Percentiles rank a stretch among this genome's conserved stretches.
These are phyloP conservation scores for Aspergillus ruber DNA, from an alignment of 2,329 filamentous ascomycete species.

Conservation along the genomic window DNA sequence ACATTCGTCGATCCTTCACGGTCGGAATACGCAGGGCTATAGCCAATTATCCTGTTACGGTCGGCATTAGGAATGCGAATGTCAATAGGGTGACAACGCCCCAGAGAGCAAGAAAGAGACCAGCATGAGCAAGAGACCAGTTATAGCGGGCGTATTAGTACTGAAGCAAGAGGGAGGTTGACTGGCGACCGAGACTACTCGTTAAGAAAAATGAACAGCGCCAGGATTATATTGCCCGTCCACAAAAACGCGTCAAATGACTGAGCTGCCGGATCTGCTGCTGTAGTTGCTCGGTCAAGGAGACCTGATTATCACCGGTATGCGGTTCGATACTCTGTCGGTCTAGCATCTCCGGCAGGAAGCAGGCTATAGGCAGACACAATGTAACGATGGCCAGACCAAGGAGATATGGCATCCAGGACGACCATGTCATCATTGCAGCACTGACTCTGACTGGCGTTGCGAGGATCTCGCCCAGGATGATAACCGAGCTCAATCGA, in stretches of 20 bases:
- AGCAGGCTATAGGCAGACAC: constrained; percentile 3
- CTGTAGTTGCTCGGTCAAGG: constrained; percentile 1
- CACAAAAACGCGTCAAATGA: constrained; percentile 20
- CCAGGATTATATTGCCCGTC: constrained; percentile 10
- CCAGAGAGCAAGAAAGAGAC: constrained; percentile 22
- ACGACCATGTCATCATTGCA: constrained; percentile 17
- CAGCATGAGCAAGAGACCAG: constrained; percentile 23
- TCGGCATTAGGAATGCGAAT: constrained; percentile 19
- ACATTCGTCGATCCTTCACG: constrained; percentile 15
- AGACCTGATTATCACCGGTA: not conserved
- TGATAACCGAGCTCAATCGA: constrained; percentile 10
- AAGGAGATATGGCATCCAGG: constrained; percentile 18
- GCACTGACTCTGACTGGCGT: constrained; percentile 23
- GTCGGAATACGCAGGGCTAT: constrained; percentile 14
- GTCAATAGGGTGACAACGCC: constrained; percentile 15
- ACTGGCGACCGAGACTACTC: constrained; percentile 15
- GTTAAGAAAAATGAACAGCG: constrained; percentile 20
- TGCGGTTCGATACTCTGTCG: constrained; percentile 4
- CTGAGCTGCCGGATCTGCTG: constrained; percentile 13
- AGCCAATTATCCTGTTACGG: constrained; percentile 8
- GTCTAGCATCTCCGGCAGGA: constrained; percentile 18
- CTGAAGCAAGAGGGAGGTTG: constrained; percentile 20
- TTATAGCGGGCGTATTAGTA: constrained; percentile 24
- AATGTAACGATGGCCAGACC: constrained; percentile 8
- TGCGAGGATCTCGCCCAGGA: constrained; percentile 20